Conservation (phyloP, 1,284 basidiomycete genomes). For the Melampsora americana region DNA sequence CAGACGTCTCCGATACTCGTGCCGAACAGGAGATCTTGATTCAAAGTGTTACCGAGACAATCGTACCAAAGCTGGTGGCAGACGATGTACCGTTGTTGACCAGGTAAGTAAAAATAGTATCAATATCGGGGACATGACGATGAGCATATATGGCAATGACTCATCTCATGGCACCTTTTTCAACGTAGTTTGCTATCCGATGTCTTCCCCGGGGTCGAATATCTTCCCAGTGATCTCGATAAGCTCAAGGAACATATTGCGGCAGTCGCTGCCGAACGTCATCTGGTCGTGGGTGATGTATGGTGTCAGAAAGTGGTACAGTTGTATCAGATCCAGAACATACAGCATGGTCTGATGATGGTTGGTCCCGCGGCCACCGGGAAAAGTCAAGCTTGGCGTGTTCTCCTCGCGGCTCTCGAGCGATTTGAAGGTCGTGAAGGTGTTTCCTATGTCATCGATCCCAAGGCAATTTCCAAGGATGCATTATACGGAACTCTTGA, state of each 20-base stretch:
- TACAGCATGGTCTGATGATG: slow-evolving; percentile 99
- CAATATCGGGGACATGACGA: neutral
- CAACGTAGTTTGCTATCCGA: slow-evolving; percentile 76
- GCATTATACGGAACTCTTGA: slow-evolving; percentile 96
- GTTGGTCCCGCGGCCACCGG: slow-evolving; percentile 96
- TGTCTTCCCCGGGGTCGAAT: slow-evolving; percentile 94
- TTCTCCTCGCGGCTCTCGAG: slow-evolving; percentile 84
- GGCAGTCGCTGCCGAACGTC: slow-evolving; percentile 79
- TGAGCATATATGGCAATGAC: neutral
- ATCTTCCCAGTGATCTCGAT: slow-evolving; percentile 81
- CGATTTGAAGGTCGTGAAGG: slow-evolving; percentile 88
- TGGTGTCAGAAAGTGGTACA: slow-evolving; percentile 97
- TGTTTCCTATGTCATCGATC: slow-evolving; percentile 93
- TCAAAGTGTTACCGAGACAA: slow-evolving; percentile 98
- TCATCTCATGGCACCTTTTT: neutral
- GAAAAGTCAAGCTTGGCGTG: slow-evolving; percentile 96
- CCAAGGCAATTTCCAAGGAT: slow-evolving; percentile 98
- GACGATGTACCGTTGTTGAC: slow-evolving; percentile 93
- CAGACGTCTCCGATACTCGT: slow-evolving; percentile 65
- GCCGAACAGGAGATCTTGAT: slow-evolving; percentile 96
- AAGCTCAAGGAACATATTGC: slow-evolving; percentile 77
- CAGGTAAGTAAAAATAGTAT: slow-evolving; percentile 60
- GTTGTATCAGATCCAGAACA: slow-evolving; percentile 98
- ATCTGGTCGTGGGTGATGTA: slow-evolving; percentile 76
- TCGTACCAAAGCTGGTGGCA: slow-evolving; percentile 95